Evolutionary conservation across 495 filamentous ascomycete species (phyloP).

Genomic region (Podospora conica): DNA sequence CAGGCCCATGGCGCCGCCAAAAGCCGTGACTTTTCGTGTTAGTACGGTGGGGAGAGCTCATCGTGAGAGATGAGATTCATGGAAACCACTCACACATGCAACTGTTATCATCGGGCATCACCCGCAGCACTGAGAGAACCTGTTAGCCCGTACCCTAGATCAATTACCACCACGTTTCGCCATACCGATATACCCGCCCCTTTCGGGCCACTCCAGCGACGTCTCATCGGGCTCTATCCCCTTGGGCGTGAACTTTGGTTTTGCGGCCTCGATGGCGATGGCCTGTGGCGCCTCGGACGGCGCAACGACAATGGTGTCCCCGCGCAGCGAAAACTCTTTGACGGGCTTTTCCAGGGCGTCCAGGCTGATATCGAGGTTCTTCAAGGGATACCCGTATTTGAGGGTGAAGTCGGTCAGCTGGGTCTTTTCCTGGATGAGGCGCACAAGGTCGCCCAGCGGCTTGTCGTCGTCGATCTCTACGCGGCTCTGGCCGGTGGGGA

Average conservation of each 20-base stretch:
- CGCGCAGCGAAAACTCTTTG: slow-evolving; percentile 62
- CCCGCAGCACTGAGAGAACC: slow-evolving; percentile 60
- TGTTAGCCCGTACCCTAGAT: not conserved
- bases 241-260: slow-evolving; percentile 26
- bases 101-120: slow-evolving; percentile 96
- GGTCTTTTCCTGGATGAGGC: slow-evolving; percentile 31
- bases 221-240: slow-evolving; percentile 32
- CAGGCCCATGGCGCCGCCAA: slow-evolving; percentile 62
- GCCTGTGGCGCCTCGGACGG: slow-evolving; percentile 18
- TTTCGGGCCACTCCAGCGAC: slow-evolving; percentile 27
- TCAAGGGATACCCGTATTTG: slow-evolving; percentile 83
- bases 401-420: slow-evolving; percentile 55
- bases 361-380: slow-evolving; percentile 55
- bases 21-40: slow-evolving; percentile 56
- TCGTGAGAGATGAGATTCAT: no score
- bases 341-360: slow-evolving; percentile 15
- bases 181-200: slow-evolving; percentile 27
- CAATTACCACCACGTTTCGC: not conserved
- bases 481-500: slow-evolving; percentile 37
- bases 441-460: slow-evolving; percentile 50
- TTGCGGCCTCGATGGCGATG: not conserved
- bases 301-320: slow-evolving; percentile 74
- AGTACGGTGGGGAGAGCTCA: not conserved
- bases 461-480: slow-evolving; percentile 60
- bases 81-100: slow-evolving; percentile 56